A percentile compares a stretch with the other conserved stretches of the same genome.
phyloP scores from a whole-genome alignment of 495 filamentous ascomycete genomes.

The Friedmanniomyces endolithicus region DNA sequence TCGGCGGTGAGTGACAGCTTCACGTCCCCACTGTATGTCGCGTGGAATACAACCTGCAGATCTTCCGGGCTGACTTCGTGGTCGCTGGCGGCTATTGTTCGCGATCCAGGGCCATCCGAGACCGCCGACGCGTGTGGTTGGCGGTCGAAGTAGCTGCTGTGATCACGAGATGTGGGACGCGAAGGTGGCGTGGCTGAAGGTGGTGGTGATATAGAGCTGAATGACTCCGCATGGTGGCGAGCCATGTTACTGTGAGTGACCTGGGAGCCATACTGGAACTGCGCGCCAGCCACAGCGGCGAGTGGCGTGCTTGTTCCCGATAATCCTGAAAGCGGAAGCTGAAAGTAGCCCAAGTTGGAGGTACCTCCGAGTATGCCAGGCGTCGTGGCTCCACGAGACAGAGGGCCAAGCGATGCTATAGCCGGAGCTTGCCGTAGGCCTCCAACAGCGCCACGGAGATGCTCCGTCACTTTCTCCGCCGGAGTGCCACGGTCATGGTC shows the following conservation, averaged over 20 bases:
- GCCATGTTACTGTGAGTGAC: constrained; percentile 3
- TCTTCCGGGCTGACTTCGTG: constrained; percentile 40
- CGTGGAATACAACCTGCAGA: constrained; percentile 79
- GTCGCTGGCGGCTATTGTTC: background rate
- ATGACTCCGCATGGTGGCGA: constrained; percentile 21
- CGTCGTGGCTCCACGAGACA: constrained; percentile 44
- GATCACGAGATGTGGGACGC: constrained; percentile 28
- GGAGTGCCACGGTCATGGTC: constrained; percentile 18
- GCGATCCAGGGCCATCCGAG: constrained; percentile 23
- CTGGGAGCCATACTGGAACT: constrained; percentile 35
- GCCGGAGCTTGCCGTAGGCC: background rate
- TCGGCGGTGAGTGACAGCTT: constrained; percentile 80
- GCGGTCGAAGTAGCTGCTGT: constrained; percentile 15
- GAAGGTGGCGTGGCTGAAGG: constrained; percentile 24
- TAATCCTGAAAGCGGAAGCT: constrained; percentile 68
- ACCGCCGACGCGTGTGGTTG: constrained; percentile 22
- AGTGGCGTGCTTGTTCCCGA: constrained; percentile 80
- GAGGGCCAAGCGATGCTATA: background rate
- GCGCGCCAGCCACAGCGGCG: constrained; percentile 65
- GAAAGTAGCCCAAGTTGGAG: constrained; percentile 83
- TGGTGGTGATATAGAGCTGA: constrained; percentile 28
- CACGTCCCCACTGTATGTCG: constrained; percentile 74
- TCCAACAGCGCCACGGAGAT: background rate
- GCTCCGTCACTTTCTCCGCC: constrained; percentile 10
- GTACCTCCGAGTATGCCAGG: constrained; percentile 75